These are phyloP conservation scores for Schizophyllum commune DNA, from an alignment of 1,284 basidiomycete species.

Conservation along the genomic window DNA sequence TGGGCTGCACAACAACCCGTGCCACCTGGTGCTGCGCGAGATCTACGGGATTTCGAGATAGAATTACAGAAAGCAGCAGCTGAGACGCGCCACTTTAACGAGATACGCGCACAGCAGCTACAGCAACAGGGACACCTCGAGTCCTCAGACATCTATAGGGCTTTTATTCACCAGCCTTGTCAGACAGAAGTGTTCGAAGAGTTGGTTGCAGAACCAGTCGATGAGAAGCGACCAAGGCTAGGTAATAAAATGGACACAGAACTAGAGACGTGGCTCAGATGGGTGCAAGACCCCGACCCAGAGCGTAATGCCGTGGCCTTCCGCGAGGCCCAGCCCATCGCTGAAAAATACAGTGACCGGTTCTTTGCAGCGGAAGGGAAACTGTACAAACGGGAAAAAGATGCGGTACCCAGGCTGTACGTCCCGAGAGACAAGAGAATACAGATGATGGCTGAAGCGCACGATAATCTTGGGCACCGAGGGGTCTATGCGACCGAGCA, in stretches of 20 bases:
- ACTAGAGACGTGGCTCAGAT: too few species aligned
- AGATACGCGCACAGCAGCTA: not conserved
- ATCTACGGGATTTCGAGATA: not conserved
- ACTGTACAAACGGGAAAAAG: not conserved
- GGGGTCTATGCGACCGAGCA: constrained; percentile 15
- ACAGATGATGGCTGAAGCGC: constrained; percentile 12
- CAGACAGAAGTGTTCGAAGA: too few species aligned
- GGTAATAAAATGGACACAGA: too few species aligned
- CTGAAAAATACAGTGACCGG: not conserved
- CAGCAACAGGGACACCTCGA: not conserved
- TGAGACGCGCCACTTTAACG: not conserved
- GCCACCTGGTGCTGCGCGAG: too few species aligned
- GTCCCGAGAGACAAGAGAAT: constrained; percentile 7
- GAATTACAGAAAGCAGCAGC: not conserved
- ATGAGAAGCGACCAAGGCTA: too few species aligned
- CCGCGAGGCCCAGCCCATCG: too few species aligned
- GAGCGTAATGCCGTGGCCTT: too few species aligned
- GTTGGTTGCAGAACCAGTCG: too few species aligned
- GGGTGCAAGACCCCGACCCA: too few species aligned
- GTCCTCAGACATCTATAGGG: not conserved
- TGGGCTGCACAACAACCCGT: not conserved
- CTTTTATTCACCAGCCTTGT: too few species aligned
- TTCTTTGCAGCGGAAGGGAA: not conserved
- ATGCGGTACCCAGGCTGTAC: constrained; percentile 9
- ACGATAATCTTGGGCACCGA: constrained; percentile 20